Evolutionary conservation across 805 yeast species (phyloP).

Genomic region (Cyberlindnera meyerae): DNA sequence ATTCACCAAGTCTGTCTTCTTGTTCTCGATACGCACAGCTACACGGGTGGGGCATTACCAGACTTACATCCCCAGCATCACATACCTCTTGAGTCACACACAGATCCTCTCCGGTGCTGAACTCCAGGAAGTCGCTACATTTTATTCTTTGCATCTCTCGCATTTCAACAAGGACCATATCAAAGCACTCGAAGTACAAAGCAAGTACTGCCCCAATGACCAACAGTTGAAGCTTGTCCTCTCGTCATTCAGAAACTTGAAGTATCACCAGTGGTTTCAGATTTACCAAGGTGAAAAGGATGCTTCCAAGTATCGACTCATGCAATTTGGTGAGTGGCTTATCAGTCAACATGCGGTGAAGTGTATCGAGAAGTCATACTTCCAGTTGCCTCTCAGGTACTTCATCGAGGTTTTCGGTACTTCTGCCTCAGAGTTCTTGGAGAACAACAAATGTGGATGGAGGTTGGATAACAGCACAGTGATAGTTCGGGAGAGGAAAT

Average conservation of each 20-base stretch:
- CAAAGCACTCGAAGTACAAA: conserved; percentile 15
- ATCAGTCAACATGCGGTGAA: conserved; percentile 32
- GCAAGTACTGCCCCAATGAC: conserved; percentile 30
- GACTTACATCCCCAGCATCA: conserved; percentile 52
- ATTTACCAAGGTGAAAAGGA: conserved; percentile 20
- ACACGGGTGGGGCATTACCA: conserved; percentile 47
- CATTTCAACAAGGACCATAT: conserved; percentile 23
- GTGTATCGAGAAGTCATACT: conserved; percentile 36
- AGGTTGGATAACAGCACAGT: conserved; percentile 8
- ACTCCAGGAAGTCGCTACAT: conserved; percentile 34
- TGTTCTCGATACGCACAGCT: conserved; percentile 46
- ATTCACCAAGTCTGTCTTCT: conserved; percentile 42
- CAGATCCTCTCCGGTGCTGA: conserved; percentile 30
- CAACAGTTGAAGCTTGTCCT: conserved; percentile 31
- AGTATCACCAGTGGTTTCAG: conserved; percentile 32
- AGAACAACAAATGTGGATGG: conserved; percentile 16
- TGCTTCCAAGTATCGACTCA: conserved; percentile 25
- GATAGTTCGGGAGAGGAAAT: conserved; percentile 11
- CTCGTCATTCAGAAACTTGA: conserved; percentile 27
- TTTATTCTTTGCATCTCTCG: conserved; percentile 40
- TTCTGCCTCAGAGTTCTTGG: conserved; percentile 4
- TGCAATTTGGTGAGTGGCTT: conserved; percentile 37
- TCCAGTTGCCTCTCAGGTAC: conserved; percentile 23
- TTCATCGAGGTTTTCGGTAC: conserved; percentile 12
- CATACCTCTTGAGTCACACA: conserved; percentile 26